Conservation (phyloP, 225 moss, liverwort and hornwort genomes). For the Climacium dendroides region DNA sequence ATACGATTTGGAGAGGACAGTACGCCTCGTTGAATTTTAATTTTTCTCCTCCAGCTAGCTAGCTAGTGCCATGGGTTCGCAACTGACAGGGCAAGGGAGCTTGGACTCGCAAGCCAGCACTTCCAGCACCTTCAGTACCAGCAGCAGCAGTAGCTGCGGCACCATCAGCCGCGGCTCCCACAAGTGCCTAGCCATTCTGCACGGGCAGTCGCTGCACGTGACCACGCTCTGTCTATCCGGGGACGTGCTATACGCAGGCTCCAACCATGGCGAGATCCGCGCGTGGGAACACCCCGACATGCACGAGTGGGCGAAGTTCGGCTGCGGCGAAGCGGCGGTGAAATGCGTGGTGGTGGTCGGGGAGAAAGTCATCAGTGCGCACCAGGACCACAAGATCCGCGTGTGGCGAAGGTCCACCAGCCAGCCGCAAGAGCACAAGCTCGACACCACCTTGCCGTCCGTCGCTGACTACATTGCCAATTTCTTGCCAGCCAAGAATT, state of each 20-base stretch:
- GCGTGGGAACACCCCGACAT: constrained; percentile 63
- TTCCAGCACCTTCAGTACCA: neutral
- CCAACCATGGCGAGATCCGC: constrained; percentile 53
- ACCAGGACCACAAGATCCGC: constrained; percentile 77
- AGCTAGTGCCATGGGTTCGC: neutral
- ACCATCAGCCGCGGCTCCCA: constrained; percentile 8
- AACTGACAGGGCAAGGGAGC: constrained; percentile 9
- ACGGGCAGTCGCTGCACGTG: constrained; percentile 48
- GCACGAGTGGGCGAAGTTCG: constrained; percentile 31
- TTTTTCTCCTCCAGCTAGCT: neutral
- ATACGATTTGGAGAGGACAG: neutral
- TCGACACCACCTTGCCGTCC: constrained; percentile 47
- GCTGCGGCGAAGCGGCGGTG: constrained; percentile 50
- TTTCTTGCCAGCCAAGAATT: constrained; percentile 64
- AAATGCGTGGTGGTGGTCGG: constrained; percentile 43
- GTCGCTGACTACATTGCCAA: constrained; percentile 66
- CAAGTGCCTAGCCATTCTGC: constrained; percentile 54
- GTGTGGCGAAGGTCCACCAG: constrained; percentile 38
- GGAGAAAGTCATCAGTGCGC: constrained; percentile 51
- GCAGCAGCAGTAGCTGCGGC: neutral
- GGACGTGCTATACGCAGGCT: constrained; percentile 52
- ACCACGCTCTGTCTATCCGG: constrained; percentile 43
- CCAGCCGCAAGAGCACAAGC: constrained; percentile 27
- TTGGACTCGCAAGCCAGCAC: constrained; percentile 26
- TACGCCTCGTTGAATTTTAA: neutral